Evolutionary conservation across 768 basidiomycete genomes (phyloP), one percentile per base, ranked within the genome.

Genomic region (Scleroderma bovista): DNA sequence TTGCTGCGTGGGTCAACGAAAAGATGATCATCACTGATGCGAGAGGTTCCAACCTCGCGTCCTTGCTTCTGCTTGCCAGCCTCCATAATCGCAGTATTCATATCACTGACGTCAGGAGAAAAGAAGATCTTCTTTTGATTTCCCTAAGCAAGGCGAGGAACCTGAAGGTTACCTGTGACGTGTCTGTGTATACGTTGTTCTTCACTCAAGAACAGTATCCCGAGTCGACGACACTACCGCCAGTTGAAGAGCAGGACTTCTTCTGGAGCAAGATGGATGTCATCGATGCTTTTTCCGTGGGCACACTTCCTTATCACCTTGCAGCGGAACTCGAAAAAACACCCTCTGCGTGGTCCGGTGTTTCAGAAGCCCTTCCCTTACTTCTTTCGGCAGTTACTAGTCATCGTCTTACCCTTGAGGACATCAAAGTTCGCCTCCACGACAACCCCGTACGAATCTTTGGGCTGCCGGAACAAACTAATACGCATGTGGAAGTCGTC

Each of bases 1-100:
- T 99, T 64, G 76, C 88, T 7, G 76, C 86, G 1, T 98, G 96
- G 95, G 86, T 94, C 0, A 57, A 69, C 3, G 90, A 96, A 58
- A 95, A 93, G 71, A 86, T 86, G n/a, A 90, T 99, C 61, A 75
- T 97, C 48, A 93, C 95, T 3, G 87, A 98, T 62, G 95, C 96
- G 19, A 86, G 86, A 62, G 86, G 90, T 12, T 86, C 93, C 2
- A 88, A 93, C 56, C 80, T 98, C 11, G 95, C 96, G 1, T 96
- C 95, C 1, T 79, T 97, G 33, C 79, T 99, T 29, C 78, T 99
- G 23, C 72, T 98, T 42, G 93, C 95, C n/a, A 94, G 90, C 59
- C 79, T 99, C 40, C 86, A 98, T 68, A 83, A 77, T 60, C 84
- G 93, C 52, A 84, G 80, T 56, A 79, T 98, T 10, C 96, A 99